These are phyloP conservation scores for Fraxinus floribunda DNA, from an alignment of 305 asterid species.

Conservation along the genomic window DNA sequence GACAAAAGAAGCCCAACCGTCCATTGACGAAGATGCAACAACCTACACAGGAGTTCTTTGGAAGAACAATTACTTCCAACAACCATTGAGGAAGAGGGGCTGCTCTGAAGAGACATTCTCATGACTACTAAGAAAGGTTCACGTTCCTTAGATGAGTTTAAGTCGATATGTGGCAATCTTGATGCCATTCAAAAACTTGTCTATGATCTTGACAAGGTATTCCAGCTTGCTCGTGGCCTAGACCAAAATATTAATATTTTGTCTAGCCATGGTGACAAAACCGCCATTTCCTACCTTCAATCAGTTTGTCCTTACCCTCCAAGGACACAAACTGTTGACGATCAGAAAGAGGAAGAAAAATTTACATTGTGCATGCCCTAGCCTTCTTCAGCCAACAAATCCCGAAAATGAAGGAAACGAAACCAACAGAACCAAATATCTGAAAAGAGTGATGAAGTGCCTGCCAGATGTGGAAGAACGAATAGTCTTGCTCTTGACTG, in stretches of 20 bases:
- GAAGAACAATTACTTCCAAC: slow-evolving; percentile 11
- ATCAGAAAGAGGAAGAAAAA: slow-evolving; percentile 4
- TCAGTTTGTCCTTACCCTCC: slow-evolving; percentile 1
- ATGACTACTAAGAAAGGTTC: slow-evolving; percentile 26
- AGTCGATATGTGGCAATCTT: slow-evolving; percentile 9
- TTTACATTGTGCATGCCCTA: slow-evolving; percentile 7
- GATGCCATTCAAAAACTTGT: background rate
- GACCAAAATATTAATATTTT: slow-evolving; percentile 9
- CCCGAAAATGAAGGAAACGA: background rate
- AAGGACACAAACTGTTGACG: background rate
- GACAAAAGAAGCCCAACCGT: slow-evolving; percentile 13
- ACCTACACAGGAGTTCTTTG: slow-evolving; percentile 6
- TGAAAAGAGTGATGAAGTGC: background rate
- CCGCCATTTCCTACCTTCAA: slow-evolving; percentile 7
- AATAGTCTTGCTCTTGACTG: background rate
- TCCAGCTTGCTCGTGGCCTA: slow-evolving; percentile 13
- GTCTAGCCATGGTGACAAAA: slow-evolving; percentile 2
- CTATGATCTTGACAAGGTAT: slow-evolving; percentile 6
- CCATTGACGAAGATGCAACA: background rate
- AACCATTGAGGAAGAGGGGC: slow-evolving; percentile 7
- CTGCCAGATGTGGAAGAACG: background rate
- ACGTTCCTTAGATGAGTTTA: slow-evolving; percentile 10
- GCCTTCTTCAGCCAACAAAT: background rate
- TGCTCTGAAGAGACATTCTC: background rate
- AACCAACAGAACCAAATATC: background rate